phyloP scores from a whole-genome alignment of 768 basidiomycete genomes.

The Phanerodontia chrysosporium region DNA sequence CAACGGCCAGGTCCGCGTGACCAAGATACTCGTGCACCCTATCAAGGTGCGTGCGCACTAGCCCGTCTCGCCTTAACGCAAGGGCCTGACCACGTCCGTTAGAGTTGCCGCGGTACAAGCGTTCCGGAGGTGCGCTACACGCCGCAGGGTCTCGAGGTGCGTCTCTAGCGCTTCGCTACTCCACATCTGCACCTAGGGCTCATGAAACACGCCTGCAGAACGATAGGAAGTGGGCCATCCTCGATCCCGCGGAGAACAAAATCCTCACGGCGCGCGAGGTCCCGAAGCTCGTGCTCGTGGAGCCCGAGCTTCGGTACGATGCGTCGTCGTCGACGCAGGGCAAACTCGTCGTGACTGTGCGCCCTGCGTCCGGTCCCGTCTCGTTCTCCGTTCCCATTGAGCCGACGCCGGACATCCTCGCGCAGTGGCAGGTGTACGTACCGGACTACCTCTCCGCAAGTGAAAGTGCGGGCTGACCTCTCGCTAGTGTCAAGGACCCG shows the following conservation, averaged over 20 bases:
- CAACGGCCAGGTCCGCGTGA: constrained; percentile 10
- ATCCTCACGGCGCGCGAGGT: constrained; percentile 68
- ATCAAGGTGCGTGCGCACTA: constrained; percentile 47
- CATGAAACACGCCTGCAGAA: too few species aligned
- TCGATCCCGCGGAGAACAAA: constrained; percentile 47
- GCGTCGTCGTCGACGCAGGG: constrained; percentile 42
- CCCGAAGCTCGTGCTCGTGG: constrained; percentile 64
- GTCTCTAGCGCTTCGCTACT: constrained; percentile 11
- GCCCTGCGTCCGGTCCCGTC: constrained; percentile 51
- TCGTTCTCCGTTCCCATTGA: constrained; percentile 56
- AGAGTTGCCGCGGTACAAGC: constrained; percentile 73
- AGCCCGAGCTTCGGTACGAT: constrained; percentile 49
- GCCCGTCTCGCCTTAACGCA: too few species aligned
- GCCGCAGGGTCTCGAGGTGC: constrained; percentile 61
- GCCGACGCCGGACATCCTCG: constrained; percentile 45
- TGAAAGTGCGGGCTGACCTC: neutral
- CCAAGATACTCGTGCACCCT: constrained; percentile 41
- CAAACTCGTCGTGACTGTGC: constrained; percentile 53
- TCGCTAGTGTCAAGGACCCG: constrained; percentile 49
- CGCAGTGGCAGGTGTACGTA: constrained; percentile 55
- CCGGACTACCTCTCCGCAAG: neutral
- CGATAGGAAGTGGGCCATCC: constrained; percentile 69
- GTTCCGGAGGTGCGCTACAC: constrained; percentile 54
- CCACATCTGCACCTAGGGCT: too few species aligned
- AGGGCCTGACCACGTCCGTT: neutral